A percentile compares a stretch with the other conserved stretches of the same genome.
Evolutionary conservation across 352 stramenopile species (phyloP).

Genomic region (Thraustotheca clavata): DNA sequence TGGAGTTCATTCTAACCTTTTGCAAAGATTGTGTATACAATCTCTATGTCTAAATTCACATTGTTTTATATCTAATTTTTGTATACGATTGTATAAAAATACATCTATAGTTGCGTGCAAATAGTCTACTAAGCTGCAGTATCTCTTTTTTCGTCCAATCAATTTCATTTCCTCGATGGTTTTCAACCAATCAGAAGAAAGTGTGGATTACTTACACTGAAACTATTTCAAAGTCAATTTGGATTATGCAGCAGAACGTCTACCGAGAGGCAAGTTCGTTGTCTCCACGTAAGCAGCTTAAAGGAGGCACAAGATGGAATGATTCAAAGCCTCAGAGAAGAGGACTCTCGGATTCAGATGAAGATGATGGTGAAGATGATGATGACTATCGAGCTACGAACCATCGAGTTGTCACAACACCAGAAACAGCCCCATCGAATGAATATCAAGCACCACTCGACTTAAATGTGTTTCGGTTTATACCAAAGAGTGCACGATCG

Average conservation of each 20-base stretch:
- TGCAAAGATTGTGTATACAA: background rate
- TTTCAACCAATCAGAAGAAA: background rate
- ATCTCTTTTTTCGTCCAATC: background rate
- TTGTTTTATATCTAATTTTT: background rate
- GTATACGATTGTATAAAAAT: background rate
- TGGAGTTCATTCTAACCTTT: slow-evolving; percentile 37
- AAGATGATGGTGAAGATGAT: slow-evolving; percentile 8
- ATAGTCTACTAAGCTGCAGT: background rate
- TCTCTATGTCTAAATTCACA: background rate
- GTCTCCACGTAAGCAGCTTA: background rate
- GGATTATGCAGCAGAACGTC: slow-evolving; percentile 3
- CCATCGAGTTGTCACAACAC: background rate
- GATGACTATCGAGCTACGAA: background rate
- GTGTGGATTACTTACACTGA: background rate
- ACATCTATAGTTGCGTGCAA: background rate
- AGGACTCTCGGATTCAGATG: slow-evolving; percentile 10
- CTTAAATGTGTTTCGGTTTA: background rate
- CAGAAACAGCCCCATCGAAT: background rate
- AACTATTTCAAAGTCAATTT: background rate
- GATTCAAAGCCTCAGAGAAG: background rate
- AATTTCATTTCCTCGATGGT: background rate
- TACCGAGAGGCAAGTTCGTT: slow-evolving; percentile 5
- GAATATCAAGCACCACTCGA: background rate
- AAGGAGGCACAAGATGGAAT: background rate
- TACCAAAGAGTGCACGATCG: slow-evolving; percentile 22